Conservation (phyloP, 2,329 filamentous ascomycete genomes). For the Aspergillus sp. region DNA sequence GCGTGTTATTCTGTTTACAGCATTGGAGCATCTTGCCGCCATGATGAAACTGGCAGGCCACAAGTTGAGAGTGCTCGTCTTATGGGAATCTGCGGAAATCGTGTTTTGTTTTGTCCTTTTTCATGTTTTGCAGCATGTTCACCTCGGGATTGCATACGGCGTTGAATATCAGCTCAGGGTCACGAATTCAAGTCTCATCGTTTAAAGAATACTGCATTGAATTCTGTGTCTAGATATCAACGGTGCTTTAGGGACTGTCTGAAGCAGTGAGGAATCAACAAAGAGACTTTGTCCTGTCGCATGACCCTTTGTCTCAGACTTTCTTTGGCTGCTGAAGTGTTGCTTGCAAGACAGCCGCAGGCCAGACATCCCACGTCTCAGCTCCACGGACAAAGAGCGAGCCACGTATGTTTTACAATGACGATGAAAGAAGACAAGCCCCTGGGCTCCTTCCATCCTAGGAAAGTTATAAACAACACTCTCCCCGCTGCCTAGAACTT, state of each 20-base stretch:
- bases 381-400: slow-evolving; percentile 7
- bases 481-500: neutral
- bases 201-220: neutral
- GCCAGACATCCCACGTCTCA: slow-evolving; percentile 1
- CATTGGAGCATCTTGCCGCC: neutral
- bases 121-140: neutral
- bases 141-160: neutral
- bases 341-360: neutral
- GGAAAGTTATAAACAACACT: neutral
- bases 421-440: neutral
- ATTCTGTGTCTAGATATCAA: neutral
- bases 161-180: slow-evolving; percentile 4
- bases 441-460: neutral
- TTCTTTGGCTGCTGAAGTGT: neutral
- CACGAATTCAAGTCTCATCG: neutral
- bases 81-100: neutral
- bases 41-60: slow-evolving; percentile 14
- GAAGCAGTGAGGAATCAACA: neutral
- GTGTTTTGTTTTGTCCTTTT: slow-evolving; percentile 6
- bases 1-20: slow-evolving; percentile 7
- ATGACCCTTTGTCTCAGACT: slow-evolving; percentile 4
- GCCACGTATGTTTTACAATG: neutral
- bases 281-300: neutral
- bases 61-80: neutral
- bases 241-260: neutral